Evolutionary conservation across 2,329 filamentous ascomycete genomes (phyloP).

Genomic region (Plenodomus tracheiphilus): DNA sequence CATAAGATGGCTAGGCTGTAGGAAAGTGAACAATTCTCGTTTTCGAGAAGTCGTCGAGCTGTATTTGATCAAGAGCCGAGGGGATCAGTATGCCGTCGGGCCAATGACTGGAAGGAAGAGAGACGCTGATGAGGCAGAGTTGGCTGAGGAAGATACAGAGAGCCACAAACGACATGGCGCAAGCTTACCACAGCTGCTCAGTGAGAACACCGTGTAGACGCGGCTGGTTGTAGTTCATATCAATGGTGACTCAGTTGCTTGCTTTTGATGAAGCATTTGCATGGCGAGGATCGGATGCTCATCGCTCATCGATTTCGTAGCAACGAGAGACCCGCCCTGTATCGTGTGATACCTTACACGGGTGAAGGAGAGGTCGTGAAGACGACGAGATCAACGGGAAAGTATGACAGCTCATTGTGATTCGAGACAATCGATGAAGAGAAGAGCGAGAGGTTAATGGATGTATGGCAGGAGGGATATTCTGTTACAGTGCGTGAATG

Average conservation of each 20-base stretch:
- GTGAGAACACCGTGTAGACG: neutral
- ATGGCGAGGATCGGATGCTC: neutral
- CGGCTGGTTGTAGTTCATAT: conserved; percentile 3
- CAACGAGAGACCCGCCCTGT: too few species aligned
- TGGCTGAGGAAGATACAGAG: neutral
- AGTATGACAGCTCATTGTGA: too few species aligned
- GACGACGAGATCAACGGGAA: too few species aligned
- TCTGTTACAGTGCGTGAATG: too few species aligned
- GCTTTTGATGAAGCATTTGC: neutral
- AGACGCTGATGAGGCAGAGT: neutral
- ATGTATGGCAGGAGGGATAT: too few species aligned
- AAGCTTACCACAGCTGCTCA: neutral
- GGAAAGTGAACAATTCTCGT: neutral
- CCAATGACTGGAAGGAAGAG: neutral
- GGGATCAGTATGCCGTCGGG: neutral
- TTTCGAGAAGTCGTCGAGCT: neutral
- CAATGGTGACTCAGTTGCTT: conserved; percentile 28
- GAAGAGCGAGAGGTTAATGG: too few species aligned
- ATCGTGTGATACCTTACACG: too few species aligned
- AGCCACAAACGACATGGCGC: neutral
- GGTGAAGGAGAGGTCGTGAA: too few species aligned
- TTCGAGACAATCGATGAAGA: too few species aligned
- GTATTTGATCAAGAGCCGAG: neutral
- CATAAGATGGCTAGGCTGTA: neutral
- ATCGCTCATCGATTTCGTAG: too few species aligned